These are phyloP conservation scores for Saturnispora dispora DNA, from an alignment of 805 yeast genomes.

Conservation along the genomic window DNA sequence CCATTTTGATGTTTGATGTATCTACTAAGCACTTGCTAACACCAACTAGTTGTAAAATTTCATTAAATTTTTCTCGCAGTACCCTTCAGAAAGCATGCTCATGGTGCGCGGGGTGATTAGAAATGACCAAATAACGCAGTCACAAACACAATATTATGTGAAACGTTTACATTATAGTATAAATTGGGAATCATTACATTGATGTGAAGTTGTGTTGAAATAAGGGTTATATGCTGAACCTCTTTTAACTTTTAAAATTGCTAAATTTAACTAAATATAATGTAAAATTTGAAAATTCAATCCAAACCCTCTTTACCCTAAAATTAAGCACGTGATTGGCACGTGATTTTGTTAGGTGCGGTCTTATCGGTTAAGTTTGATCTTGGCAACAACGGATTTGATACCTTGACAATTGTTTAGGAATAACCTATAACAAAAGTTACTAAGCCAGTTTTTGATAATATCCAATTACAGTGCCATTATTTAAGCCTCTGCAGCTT, in stretches of 20 bases:
- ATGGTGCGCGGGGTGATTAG: slow-evolving; percentile 5
- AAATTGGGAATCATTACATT: too few species aligned
- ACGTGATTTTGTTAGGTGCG: neutral
- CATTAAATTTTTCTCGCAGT: slow-evolving; percentile 6
- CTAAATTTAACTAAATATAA: neutral
- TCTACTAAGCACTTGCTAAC: slow-evolving; percentile 8
- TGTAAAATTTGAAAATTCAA: neutral
- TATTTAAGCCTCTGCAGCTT: neutral
- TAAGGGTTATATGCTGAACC: too few species aligned
- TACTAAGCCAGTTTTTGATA: neutral
- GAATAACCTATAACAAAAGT: neutral
- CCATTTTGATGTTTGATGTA: slow-evolving; percentile 22
- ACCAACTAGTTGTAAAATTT: neutral
- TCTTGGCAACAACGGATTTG: neutral
- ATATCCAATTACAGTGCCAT: neutral
- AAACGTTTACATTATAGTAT: too few species aligned
- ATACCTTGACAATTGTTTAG: neutral
- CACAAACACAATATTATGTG: neutral
- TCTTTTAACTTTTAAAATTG: neutral
- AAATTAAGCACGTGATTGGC: neutral
- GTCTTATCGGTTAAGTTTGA: neutral
- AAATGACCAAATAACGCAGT: neutral
- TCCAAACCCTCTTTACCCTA: neutral
- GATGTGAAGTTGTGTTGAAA: too few species aligned
- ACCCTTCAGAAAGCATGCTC: neutral